These are phyloP conservation scores for Ceratorhiza oryzae-sativae DNA, from an alignment of 1,284 basidiomycete genomes.

Conservation along the genomic window DNA sequence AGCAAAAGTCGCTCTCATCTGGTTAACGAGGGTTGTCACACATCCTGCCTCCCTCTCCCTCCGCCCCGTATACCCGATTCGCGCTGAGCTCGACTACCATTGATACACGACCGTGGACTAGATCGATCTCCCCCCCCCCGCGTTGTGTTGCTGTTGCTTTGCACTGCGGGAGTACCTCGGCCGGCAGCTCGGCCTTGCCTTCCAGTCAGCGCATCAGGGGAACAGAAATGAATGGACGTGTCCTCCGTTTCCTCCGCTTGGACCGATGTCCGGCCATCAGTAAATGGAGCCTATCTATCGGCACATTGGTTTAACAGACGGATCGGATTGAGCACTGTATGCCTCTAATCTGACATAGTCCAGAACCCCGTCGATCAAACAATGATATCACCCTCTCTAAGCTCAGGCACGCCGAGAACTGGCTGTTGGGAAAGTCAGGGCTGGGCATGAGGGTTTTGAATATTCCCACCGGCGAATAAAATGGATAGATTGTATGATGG, in stretches of 20 bases:
- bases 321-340: not conserved
- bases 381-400: not conserved
- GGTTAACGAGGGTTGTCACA: not conserved
- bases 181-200: too few relatives aligned
- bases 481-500: too few relatives aligned
- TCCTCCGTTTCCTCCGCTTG: not conserved
- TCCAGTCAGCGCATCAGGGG: too few relatives aligned
- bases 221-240: not conserved
- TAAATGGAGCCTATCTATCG: not conserved
- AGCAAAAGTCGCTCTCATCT: not conserved
- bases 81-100: not conserved
- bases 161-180: too few relatives aligned
- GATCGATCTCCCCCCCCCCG: too few relatives aligned
- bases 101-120: too few relatives aligned
- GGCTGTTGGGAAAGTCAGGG: not conserved
- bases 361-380: conserved; percentile 5
- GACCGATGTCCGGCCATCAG: not conserved
- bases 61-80: too few relatives aligned
- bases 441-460: not conserved
- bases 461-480: not conserved
- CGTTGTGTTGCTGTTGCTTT: too few relatives aligned
- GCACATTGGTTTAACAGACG: not conserved
- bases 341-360: not conserved
- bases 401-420: not conserved
- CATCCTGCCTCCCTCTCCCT: too few relatives aligned